Conservation (phyloP, 306 rosid species). For the Adenanthera pavonina region DNA sequence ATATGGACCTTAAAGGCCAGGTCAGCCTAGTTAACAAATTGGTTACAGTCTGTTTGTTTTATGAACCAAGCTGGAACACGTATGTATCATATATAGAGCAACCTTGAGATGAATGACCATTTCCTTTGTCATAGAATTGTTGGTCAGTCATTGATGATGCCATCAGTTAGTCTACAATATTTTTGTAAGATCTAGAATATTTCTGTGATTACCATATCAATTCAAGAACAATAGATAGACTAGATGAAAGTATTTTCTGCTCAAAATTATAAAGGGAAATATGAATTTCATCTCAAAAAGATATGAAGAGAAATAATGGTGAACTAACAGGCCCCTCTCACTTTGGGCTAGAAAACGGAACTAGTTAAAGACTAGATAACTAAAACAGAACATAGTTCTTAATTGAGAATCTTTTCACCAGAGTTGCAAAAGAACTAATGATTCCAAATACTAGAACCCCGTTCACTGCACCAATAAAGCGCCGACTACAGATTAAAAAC, state of each 20-base stretch:
- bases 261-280: slow-evolving; percentile 9
- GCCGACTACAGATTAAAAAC: slow-evolving; percentile 67
- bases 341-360: background rate
- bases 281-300: background rate
- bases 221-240: background rate
- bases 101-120: too few species aligned
- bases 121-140: background rate
- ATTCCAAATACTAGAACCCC: slow-evolving; percentile 73
- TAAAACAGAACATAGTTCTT: background rate
- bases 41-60: too few species aligned
- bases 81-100: too few species aligned
- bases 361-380: background rate
- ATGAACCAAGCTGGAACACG: too few species aligned
- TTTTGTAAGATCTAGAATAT: background rate
- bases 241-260: background rate
- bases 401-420: slow-evolving; percentile 58
- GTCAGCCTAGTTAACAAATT: too few species aligned
- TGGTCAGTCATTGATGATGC: too few species aligned
- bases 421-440: slow-evolving; percentile 69
- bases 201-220: background rate
- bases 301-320: background rate
- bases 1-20: too few species aligned
- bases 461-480: slow-evolving; percentile 71
- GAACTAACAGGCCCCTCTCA: background rate
- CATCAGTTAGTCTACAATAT: too few species aligned